These are phyloP conservation scores for Macrolepiota fuliginosa DNA, from an alignment of 768 basidiomycete genomes.

Conservation along the genomic window DNA sequence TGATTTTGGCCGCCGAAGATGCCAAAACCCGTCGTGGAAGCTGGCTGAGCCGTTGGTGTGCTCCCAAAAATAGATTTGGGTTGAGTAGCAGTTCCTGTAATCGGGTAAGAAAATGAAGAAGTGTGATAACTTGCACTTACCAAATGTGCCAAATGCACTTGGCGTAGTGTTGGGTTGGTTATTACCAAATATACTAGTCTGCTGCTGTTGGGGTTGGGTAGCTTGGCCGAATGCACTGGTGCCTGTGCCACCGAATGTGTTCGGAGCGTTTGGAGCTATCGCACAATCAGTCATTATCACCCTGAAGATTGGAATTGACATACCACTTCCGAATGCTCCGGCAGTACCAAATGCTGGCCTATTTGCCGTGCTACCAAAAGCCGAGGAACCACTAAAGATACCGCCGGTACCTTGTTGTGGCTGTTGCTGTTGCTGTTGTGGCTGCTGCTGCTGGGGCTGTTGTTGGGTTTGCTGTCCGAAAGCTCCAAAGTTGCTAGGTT, in stretches of 20 bases:
- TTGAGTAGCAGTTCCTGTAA: conserved; percentile 15
- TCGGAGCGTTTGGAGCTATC: conserved; percentile 4
- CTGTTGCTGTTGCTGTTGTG: conserved; percentile 21
- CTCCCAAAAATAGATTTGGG: conserved; percentile 33
- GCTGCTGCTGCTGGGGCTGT: conserved; percentile 35
- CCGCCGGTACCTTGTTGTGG: conserved; percentile 30
- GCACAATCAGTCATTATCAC: not conserved
- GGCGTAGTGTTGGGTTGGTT: conserved; percentile 33
- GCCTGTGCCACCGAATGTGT: conserved; percentile 26
- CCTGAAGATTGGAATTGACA: conserved; percentile 15
- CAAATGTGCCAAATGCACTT: conserved; percentile 34
- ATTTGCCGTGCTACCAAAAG: conserved; percentile 32
- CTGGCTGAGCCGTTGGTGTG: conserved; percentile 22
- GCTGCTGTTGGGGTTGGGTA: conserved; percentile 28
- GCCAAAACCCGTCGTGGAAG: conserved; percentile 28
- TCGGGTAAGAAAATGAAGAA: conserved; percentile 1
- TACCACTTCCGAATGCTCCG: conserved; percentile 30
- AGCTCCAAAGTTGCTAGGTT: conserved; percentile 39
- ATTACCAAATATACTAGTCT: conserved; percentile 30
- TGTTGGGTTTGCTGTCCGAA: conserved; percentile 48
- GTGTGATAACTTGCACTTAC: not conserved
- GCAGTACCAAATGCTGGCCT: conserved; percentile 28
- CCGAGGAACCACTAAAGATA: conserved; percentile 19
- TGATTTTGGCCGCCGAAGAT: conserved; percentile 30
- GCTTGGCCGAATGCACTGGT: conserved; percentile 21